Base-by-base conservation (phyloP, 192 early-diverging fungal species). In the Funneliformis mosseae region DNA sequence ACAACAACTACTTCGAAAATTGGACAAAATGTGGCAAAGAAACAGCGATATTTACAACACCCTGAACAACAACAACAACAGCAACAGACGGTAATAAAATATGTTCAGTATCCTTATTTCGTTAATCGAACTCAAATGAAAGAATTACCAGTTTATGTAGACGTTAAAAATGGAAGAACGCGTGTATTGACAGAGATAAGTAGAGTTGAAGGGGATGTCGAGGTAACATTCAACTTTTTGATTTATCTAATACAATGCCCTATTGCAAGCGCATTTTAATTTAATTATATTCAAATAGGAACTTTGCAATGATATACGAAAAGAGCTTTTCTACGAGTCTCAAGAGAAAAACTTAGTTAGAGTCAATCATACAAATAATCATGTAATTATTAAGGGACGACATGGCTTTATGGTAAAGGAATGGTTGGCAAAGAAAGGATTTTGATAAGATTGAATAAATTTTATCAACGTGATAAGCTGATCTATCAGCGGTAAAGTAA, bases 121-220 rank as follows among this genome's bases (percentile, higher is more conserved):
- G 81, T 95, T 28, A 76, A 85, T 72, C 90, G 94, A 76, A 93
- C 94, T 12, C 82, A 85, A 62, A 72, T 88, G 77, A 82, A 84
- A 23, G 83, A 84, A 74, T 85, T 95, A 18, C 94, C 94, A 7
- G 93, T 95, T 5, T 95, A 95, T 79, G 84, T 87, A 4, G 90
- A 94, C 33, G 79, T 89, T 71, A 90, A 84, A 78, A 95, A 95
- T 81, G 92, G 90, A 14, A 82, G 88, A 14, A 91, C 90, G 16
- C 89, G 90, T 66, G 77, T 81, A 61, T 84, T 91, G 75, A 95
- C 93, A 10, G 79, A 92, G 42, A 82, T 95, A 62, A 90, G 92
- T 66, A 91, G 92, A 39, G 89, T 95, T 46, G 89, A 93, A 68
- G 94, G 94, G 46, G 89, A 93, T 68, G 83, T 88, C 42, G 82